Percentiles rank a stretch among this genome's conserved stretches.
These are phyloP conservation scores for Diaporthe eres DNA, from an alignment of 2,329 filamentous ascomycete species.

Conservation along the genomic window DNA sequence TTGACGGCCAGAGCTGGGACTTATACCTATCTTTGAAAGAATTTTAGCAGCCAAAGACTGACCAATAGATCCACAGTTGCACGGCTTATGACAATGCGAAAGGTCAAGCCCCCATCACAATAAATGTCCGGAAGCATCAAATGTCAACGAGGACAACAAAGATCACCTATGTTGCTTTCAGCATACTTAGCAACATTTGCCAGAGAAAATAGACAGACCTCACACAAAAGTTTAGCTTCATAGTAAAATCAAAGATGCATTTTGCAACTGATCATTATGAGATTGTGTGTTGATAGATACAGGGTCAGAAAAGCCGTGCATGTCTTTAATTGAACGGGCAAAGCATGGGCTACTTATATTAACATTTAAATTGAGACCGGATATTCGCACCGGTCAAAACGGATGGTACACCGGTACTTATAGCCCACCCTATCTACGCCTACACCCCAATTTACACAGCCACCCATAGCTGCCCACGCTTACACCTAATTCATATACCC, in stretches of 20 bases:
- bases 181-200: not conserved
- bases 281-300: too few species aligned
- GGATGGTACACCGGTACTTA: too few species aligned
- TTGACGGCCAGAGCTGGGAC: not conserved
- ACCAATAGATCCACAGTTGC: not conserved
- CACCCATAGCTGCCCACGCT: too few species aligned
- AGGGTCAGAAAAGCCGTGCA: not conserved
- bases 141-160: not conserved
- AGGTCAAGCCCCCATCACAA: not conserved
- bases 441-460: too few species aligned
- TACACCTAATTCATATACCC: too few species aligned
- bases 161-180: not conserved
- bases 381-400: too few species aligned
- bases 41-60: not conserved
- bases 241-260: not conserved
- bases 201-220: not conserved
- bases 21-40: constrained; percentile 6
- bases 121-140: constrained; percentile 18
- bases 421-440: too few species aligned
- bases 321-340: too few species aligned
- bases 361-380: too few species aligned
- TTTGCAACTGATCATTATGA: not conserved
- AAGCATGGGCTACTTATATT: not conserved
- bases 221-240: not conserved
- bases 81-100: not conserved